Conservation (phyloP, 768 basidiomycete genomes). For the Kwoniella sp. region DNA sequence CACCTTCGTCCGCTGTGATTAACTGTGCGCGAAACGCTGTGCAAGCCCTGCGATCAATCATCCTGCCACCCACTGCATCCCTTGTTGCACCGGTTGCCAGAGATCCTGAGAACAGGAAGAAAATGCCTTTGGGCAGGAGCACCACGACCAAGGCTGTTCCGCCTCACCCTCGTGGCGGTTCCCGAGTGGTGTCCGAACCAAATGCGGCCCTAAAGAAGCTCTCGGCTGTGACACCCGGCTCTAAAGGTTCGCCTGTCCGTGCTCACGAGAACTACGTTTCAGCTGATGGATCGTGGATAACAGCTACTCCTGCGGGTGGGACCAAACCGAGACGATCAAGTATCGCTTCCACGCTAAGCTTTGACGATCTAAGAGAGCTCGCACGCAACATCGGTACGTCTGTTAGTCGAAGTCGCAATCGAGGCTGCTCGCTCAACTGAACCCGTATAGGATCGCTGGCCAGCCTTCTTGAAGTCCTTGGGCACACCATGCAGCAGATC, state of each 20-base stretch:
- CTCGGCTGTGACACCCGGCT: neutral
- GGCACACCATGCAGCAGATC: constrained; percentile 63
- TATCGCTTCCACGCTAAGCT: constrained; percentile 1
- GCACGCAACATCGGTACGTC: constrained; percentile 29
- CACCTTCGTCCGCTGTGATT: constrained; percentile 53
- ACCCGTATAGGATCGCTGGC: constrained; percentile 35
- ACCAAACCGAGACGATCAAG: constrained; percentile 16
- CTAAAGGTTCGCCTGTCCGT: constrained; percentile 4
- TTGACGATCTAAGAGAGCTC: constrained; percentile 26
- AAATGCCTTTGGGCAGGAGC: constrained; percentile 13
- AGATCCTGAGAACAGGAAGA: neutral
- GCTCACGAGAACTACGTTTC: no score
- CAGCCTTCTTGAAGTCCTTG: constrained; percentile 66
- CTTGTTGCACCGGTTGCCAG: constrained; percentile 20
- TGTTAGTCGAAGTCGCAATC: no score
- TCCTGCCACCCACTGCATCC: constrained; percentile 8
- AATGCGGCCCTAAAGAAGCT: neutral
- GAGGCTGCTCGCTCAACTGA: neutral
- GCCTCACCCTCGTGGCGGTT: neutral
- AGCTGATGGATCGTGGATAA: no score
- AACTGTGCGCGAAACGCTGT: constrained; percentile 60
- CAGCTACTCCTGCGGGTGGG: neutral
- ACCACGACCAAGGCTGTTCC: constrained; percentile 21
- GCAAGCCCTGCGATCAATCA: constrained; percentile 51
- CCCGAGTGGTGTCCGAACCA: constrained; percentile 10